Base-by-base conservation (phyloP, 2,329 filamentous ascomycete species). In the Zymoseptoria ardabiliae region DNA sequence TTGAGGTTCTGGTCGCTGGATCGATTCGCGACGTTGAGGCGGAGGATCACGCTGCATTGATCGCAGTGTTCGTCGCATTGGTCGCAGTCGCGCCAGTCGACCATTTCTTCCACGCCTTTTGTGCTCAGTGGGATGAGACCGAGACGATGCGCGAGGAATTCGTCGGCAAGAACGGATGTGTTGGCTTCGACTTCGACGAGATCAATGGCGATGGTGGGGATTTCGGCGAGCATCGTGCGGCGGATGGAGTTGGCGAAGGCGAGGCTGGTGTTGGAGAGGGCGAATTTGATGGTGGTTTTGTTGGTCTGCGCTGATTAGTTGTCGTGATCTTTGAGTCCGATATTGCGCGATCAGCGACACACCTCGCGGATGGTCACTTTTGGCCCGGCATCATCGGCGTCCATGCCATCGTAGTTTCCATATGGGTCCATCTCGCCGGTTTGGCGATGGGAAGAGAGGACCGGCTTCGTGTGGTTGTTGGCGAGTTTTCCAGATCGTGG, bases 11-110 rank as follows among this genome's bases (percentile, higher is more conserved):
- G 88, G 68, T 94, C 90, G 55, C 85, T 84, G 2, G 86, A 91
- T 71, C 89, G 87, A 61, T 74, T 74, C 17, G 58, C 65, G 50
- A 91, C 93, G 71, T 96, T 87, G 48, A 99, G 82, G 3, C 84
- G 87, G 25, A 99, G 83, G 22, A 86, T 88, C 55, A 97, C 89
- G 66, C 89, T 90, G 80, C 94, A 99, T 68, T 89, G 85, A 66
- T 96, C 89, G 79, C 94, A 99, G 78, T 92, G 91, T 69, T 93
- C 88, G 69, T 97, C 93, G 80, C 94, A 99, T 72, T 96, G 91
- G 9, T 22, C 22, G 79, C 94, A 99, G 76, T 97, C 93, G 71
- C 93, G 89, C 54, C 89, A 88, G 78, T 96, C 96, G 64, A 89
- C 82, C 63, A 97, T 83, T 55, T 86, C 81, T 66, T 92, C 89